Evolutionary conservation across 345 rosid species (phyloP).

Genomic region (Mercurialis annua): DNA sequence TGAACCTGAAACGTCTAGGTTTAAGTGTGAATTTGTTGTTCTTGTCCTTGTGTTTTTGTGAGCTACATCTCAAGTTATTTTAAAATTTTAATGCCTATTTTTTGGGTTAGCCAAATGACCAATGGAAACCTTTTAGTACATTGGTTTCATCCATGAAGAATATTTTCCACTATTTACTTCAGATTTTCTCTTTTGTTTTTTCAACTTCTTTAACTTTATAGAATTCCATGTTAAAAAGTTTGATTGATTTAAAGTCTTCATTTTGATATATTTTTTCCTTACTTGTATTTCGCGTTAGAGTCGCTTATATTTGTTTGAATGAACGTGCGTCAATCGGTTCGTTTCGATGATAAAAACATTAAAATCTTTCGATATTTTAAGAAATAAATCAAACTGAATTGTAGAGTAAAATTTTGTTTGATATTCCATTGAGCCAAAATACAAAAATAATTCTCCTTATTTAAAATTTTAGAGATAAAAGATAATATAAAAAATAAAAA

Average conservation of each 20-base stretch:
- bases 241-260: not conserved
- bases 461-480: too few species aligned
- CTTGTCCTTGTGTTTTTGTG: not conserved
- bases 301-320: too few species aligned
- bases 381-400: too few species aligned
- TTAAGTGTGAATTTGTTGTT: not conserved
- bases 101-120: not conserved
- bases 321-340: too few species aligned
- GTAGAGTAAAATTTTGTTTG: too few species aligned
- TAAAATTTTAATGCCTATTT: not conserved
- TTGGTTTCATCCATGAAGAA: not conserved
- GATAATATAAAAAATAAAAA: too few species aligned
- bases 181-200: not conserved
- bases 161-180: not conserved
- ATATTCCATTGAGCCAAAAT: too few species aligned
- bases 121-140: not conserved
- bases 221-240: not conserved
- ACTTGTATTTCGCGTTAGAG: not conserved
- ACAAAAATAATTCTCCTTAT: too few species aligned
- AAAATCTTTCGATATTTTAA: too few species aligned
- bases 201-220: not conserved
- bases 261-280: not conserved
- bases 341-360: too few species aligned
- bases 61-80: too few species aligned
- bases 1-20: constrained; percentile 26